Conservation (phyloP, 2,329 filamentous ascomycete genomes). For the Scortechinia acanthostroma region DNA sequence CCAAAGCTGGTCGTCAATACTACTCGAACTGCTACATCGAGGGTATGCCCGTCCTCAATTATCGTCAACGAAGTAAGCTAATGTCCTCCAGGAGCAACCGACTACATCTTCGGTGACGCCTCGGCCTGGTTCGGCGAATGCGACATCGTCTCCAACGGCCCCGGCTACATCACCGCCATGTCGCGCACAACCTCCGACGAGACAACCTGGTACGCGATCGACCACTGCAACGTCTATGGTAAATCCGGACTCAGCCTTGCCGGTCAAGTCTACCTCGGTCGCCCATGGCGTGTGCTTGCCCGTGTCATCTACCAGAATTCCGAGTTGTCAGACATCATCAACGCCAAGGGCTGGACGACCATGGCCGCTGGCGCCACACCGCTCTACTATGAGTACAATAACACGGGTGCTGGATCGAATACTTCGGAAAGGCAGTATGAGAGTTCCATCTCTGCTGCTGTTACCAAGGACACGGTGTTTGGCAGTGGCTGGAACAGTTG, state of each 20-base stretch:
- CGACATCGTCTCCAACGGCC: conserved; percentile 18
- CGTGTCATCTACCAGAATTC: conserved; percentile 22
- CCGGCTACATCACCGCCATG: conserved; percentile 19
- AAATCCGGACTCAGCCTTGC: conserved; percentile 9
- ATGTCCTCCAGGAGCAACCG: conserved; percentile 14
- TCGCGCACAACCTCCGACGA: conserved; percentile 13
- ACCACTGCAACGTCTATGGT: conserved; percentile 14
- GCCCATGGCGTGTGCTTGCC: conserved; percentile 20
- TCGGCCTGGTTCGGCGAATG: conserved; percentile 15
- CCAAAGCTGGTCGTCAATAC: conserved; percentile 19
- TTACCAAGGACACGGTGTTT: no score
- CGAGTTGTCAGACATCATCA: conserved; percentile 14
- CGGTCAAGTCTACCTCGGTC: conserved; percentile 17
- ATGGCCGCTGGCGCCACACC: conserved; percentile 18
- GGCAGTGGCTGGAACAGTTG: no score
- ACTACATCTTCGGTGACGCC: conserved; percentile 23
- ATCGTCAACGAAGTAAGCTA: conserved; percentile 2
- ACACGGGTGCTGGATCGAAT: conserved; percentile 13
- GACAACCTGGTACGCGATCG: conserved; percentile 17
- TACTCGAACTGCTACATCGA: conserved; percentile 20
- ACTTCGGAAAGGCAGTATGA: conserved; percentile 11
- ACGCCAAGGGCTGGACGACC: conserved; percentile 19
- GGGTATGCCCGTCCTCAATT: conserved; percentile 7
- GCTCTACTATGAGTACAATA: conserved; percentile 17
- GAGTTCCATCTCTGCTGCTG: conserved; percentile 11